A percentile compares a stretch with the other conserved stretches of the same genome.
These are phyloP conservation scores for Lathyrus aphaca DNA, from an alignment of 306 rosid species.

Conservation along the genomic window DNA sequence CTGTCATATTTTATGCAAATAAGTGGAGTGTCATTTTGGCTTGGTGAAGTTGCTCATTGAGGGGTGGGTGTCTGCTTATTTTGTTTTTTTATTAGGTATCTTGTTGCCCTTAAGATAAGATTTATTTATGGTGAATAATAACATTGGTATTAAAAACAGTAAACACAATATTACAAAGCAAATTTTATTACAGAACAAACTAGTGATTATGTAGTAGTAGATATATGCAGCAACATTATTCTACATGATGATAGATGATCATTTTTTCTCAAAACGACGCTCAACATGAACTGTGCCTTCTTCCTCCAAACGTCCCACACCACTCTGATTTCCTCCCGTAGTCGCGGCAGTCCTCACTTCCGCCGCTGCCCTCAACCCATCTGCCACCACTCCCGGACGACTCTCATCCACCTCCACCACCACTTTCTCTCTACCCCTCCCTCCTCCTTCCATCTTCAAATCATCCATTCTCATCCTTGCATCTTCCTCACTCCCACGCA, in stretches of 20 bases:
- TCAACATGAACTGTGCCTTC: constrained; percentile 50
- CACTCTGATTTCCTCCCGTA: constrained; percentile 38
- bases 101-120: no score
- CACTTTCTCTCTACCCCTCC: constrained; percentile 33
- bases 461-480: constrained; percentile 55
- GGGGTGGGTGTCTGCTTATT: no score
- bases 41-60: no score
- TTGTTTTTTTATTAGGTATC: no score
- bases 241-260: neutral
- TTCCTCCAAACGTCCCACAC: constrained; percentile 48
- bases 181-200: neutral
- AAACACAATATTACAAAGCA: neutral
- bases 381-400: constrained; percentile 55
- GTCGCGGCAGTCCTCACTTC: constrained; percentile 33
- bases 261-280: constrained; percentile 63
- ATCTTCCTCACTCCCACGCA: constrained; percentile 50
- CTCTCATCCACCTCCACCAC: constrained; percentile 50
- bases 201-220: neutral
- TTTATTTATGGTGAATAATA: neutral
- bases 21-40: no score
- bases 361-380: constrained; percentile 41
- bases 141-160: neutral
- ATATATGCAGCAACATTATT: neutral
- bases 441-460: constrained; percentile 47
- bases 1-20: no score